These are phyloP conservation scores for Aspergillus incahuasiensis DNA, from an alignment of 495 filamentous ascomycete genomes.

Conservation along the genomic window DNA sequence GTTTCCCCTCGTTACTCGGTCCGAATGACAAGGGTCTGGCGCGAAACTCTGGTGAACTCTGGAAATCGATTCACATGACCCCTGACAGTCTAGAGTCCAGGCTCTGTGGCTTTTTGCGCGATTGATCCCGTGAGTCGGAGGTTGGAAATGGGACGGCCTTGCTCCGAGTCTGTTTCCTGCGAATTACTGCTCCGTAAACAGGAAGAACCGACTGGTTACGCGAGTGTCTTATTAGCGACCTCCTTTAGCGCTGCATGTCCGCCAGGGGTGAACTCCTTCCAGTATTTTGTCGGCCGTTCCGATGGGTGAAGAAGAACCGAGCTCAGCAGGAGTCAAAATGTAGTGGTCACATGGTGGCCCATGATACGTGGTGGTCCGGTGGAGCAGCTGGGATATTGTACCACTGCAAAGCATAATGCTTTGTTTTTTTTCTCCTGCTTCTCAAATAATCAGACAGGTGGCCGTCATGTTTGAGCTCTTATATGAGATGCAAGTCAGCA, in stretches of 20 bases:
- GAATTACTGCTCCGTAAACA: not conserved
- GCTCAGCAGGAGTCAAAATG: not conserved
- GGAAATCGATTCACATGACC: not conserved
- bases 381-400: not conserved
- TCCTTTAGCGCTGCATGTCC: not conserved
- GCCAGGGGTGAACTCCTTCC: not conserved
- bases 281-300: not conserved
- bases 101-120: not conserved
- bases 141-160: not conserved
- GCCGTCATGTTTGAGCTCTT: not conserved
- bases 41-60: not conserved
- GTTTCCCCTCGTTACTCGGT: slow-evolving; percentile 1
- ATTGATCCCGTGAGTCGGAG: not conserved
- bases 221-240: not conserved
- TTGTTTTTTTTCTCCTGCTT: not conserved
- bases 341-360: slow-evolving; percentile 1
- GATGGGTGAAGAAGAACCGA: not conserved
- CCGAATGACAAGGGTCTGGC: slow-evolving; percentile 2
- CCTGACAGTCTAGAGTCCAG: slow-evolving; percentile 7
- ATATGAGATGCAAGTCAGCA: not conserved
- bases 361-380: not conserved
- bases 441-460: not conserved
- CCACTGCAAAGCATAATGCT: not conserved
- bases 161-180: not conserved
- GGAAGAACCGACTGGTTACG: not conserved